These are phyloP conservation scores for Prosopis cineraria DNA, from an alignment of 306 rosid genomes.

Conservation along the genomic window DNA sequence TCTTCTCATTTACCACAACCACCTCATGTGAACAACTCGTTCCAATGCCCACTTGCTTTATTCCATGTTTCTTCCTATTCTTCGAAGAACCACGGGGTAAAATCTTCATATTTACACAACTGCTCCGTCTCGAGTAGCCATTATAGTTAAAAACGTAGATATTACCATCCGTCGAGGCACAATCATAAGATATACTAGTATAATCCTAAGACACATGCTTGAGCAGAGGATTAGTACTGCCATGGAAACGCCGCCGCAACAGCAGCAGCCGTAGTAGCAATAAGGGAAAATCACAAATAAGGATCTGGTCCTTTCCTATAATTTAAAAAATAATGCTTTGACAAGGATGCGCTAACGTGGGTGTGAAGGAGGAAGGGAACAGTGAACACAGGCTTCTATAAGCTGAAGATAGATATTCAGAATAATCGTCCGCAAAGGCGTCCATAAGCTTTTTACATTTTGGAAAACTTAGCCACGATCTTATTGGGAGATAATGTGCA, in stretches of 20 bases:
- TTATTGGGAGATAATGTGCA: too few relatives aligned
- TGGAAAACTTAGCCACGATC: too few relatives aligned
- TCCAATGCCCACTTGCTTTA: slow-evolving; percentile 42
- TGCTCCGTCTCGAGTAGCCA: slow-evolving; percentile 41
- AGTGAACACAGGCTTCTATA: too few relatives aligned
- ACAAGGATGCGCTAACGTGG: too few relatives aligned
- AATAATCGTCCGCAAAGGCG: too few relatives aligned
- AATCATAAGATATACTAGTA: slow-evolving; percentile 38
- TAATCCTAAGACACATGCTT: slow-evolving; percentile 50
- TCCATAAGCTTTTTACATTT: too few relatives aligned
- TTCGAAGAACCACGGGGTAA: slow-evolving; percentile 45
- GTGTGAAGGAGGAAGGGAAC: too few relatives aligned
- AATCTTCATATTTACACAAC: slow-evolving; percentile 46
- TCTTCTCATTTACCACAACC: slow-evolving; percentile 43
- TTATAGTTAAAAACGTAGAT: slow-evolving; percentile 37
- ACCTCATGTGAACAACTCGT: slow-evolving; percentile 43
- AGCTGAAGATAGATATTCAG: too few relatives aligned
- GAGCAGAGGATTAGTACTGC: slow-evolving; percentile 52
- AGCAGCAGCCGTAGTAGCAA: too few relatives aligned
- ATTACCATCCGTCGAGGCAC: slow-evolving; percentile 41
- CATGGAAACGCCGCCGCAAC: slow-evolving; percentile 55
- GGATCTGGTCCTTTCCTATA: too few relatives aligned
- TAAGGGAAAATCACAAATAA: too few relatives aligned
- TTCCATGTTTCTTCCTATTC: slow-evolving; percentile 54
- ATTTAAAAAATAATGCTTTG: too few relatives aligned